Base-by-base conservation (phyloP, 192 early-diverging fungal genomes). In the Coemansia sp. region DNA sequence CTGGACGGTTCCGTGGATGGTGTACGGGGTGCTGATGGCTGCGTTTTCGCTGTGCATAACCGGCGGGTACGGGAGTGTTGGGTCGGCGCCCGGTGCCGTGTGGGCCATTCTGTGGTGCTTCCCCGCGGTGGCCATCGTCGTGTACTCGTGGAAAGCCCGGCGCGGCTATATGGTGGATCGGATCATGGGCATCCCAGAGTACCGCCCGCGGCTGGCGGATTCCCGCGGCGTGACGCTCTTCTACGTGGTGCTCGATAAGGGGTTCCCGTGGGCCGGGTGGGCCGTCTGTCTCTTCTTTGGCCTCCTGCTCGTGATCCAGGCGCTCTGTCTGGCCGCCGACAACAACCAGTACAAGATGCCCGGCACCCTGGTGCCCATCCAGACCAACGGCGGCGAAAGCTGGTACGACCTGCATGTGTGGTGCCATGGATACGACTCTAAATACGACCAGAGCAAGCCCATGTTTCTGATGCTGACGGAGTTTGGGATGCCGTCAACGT, bases 101-200 rank as follows among this genome's bases (percentile, higher is more conserved):
- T 85, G 84, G 84, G 79, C 64, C 7, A 44, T 71, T 3, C 68
- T 81, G 42, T 78, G 71, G 79, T 49, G 75, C 10, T 44, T 69
- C 4, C 70, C 78, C 0, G 32, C 71, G n/a, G 51, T 38, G 10
- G 58, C 71, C 13, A 65, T 68, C 2, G 61, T 67, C 8, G 70
- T 81, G 1, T 85, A 81, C 44, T 71, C 78, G 55, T 70, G 62
- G 2, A 81, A 78, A 71, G 83, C 83, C 17, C 65, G 83, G 12
- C 69, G 83, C 38, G 83, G 83, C 8, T 85, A 85, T 61, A 63
- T 62, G 11, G 83, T 85, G 37, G 79, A 81, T 63, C 67, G 78
- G 4, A 74, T 85, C 19, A 85, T 85, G 83, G 83, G 79, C 13
- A 85, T 85, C 39, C 78, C 77, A 10, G 78, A 85, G 71, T 77